A percentile compares a stretch with the other conserved stretches of the same genome.
These are phyloP conservation scores for Fusarium papillatum DNA, from an alignment of 2,329 filamentous ascomycete genomes.

Conservation along the genomic window DNA sequence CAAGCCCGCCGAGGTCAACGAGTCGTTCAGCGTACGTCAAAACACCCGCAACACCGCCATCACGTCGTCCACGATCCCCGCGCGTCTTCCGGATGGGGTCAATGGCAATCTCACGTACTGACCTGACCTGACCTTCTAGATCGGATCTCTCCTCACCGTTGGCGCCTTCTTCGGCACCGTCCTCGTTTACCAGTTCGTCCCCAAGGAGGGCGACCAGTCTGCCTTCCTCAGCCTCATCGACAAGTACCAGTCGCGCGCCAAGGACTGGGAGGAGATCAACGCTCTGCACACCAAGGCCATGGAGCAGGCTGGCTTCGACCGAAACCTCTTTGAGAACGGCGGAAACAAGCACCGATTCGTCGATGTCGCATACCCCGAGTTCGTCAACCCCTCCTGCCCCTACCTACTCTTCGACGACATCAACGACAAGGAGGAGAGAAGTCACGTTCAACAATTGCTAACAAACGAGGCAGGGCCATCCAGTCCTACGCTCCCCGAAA, in stretches of 20 bases:
- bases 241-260: slow-evolving; percentile 61
- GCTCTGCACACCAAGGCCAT: slow-evolving; percentile 63
- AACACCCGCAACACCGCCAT: slow-evolving; percentile 28
- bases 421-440: background rate
- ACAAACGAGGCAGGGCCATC: slow-evolving; percentile 58
- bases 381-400: slow-evolving; percentile 48
- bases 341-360: slow-evolving; percentile 59
- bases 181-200: slow-evolving; percentile 63
- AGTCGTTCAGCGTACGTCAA: slow-evolving; percentile 69
- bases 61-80: background rate
- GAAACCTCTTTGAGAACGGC: slow-evolving; percentile 65
- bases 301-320: slow-evolving; percentile 70
- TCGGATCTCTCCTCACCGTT: slow-evolving; percentile 61
- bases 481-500: slow-evolving; percentile 65
- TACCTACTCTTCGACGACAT: background rate
- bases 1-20: slow-evolving; percentile 62
- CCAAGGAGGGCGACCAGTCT: slow-evolving; percentile 64
- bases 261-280: slow-evolving; percentile 67
- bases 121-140: slow-evolving; percentile 50
- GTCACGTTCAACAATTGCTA: slow-evolving; percentile 23
- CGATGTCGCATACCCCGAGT: slow-evolving; percentile 71
- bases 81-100: background rate
- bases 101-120: slow-evolving; percentile 22
- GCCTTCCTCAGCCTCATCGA: slow-evolving; percentile 60
- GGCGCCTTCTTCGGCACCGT: slow-evolving; percentile 59